Evolutionary conservation across 2,329 filamentous ascomycete genomes (phyloP).

Genomic region (Emergomyces orientalis): DNA sequence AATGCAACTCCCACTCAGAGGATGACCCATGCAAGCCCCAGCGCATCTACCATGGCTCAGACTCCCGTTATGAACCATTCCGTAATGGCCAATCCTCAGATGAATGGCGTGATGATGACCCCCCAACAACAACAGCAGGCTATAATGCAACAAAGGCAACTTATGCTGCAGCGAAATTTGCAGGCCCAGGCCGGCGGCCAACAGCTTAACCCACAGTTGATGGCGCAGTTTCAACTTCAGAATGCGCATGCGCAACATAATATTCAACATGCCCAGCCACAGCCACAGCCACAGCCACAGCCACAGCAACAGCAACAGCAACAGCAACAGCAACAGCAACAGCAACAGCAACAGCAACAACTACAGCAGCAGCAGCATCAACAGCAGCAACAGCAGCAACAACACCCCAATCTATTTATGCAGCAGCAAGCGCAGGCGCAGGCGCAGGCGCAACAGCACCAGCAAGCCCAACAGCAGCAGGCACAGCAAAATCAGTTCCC

Average conservation of each 20-base stretch:
- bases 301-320: conserved; percentile 31
- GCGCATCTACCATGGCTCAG: conserved; percentile 32
- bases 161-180: not conserved
- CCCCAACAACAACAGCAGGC: conserved; percentile 34
- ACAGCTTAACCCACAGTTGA: conserved; percentile 34
- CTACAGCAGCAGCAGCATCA: conserved; percentile 25
- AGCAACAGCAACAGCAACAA: conserved; percentile 23
- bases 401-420: conserved; percentile 19
- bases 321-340: conserved; percentile 23
- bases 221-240: conserved; percentile 36
- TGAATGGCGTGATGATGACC: conserved; percentile 30
- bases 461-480: conserved; percentile 24
- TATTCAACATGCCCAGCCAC: conserved; percentile 32
- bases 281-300: conserved; percentile 33
- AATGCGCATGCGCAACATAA: conserved; percentile 40
- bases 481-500: conserved; percentile 17
- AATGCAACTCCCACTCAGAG: conserved; percentile 40
- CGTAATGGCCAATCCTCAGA: conserved; percentile 34
- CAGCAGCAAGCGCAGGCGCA: conserved; percentile 19
- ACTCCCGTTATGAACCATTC: conserved; percentile 39
- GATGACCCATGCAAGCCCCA: conserved; percentile 40
- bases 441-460: conserved; percentile 20
- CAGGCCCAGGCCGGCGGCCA: conserved; percentile 17
- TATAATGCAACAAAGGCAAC: conserved; percentile 30
- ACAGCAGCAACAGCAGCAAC: conserved; percentile 29